These are phyloP conservation scores for Suillus americanus DNA, from an alignment of 768 basidiomycete species.

Conservation along the genomic window DNA sequence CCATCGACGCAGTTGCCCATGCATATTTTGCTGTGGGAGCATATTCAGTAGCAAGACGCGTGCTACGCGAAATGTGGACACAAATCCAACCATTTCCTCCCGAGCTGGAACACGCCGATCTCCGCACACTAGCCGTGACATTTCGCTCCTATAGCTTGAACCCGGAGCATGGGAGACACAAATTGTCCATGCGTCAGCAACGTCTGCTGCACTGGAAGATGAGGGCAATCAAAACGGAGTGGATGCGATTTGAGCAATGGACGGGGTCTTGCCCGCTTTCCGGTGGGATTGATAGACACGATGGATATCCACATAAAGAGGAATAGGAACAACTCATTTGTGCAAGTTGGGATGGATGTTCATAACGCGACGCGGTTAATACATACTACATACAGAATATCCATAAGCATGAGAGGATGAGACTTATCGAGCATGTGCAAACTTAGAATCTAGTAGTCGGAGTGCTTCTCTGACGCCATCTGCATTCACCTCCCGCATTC, in stretches of 20 bases:
- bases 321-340: conserved; percentile 1
- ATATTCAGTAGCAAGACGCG: conserved; percentile 46
- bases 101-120: conserved; percentile 40
- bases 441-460: conserved; percentile 68
- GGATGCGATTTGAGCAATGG: conserved; percentile 17
- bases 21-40: conserved; percentile 63
- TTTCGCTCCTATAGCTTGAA: conserved; percentile 46
- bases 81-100: conserved; percentile 61
- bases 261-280: neutral
- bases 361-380: conserved; percentile 1
- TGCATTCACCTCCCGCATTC: conserved; percentile 64
- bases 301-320: conserved; percentile 1
- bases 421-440: conserved; percentile 39
- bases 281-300: neutral
- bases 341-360: conserved; percentile 1
- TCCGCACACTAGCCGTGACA: conserved; percentile 44
- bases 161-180: conserved; percentile 15
- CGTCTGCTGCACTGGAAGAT: conserved; percentile 41
- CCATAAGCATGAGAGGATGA: no score
- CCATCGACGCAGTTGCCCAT: conserved; percentile 69
- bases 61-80: conserved; percentile 65
- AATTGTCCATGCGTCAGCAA: conserved; percentile 33
- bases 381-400: conserved; percentile 8
- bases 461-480: conserved; percentile 77
- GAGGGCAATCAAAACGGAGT: conserved; percentile 24